phyloP scores from a whole-genome alignment of 345 rosid species.

The Cochlearia excelsa region DNA sequence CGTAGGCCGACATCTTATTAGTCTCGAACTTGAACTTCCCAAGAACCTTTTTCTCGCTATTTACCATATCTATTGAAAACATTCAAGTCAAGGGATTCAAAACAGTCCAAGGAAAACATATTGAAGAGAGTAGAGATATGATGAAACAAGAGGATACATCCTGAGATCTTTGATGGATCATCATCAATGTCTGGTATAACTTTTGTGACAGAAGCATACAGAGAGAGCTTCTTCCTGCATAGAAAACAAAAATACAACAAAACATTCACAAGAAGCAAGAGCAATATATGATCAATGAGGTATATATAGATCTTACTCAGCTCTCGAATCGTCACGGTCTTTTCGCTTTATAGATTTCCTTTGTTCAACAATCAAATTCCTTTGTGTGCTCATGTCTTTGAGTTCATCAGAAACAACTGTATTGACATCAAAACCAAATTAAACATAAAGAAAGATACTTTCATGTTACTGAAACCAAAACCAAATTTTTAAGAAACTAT shows the following conservation, averaged over 20 bases:
- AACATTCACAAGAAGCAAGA: neutral
- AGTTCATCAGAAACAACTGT: conserved; percentile 53
- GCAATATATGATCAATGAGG: conserved; percentile 26
- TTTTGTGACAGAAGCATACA: conserved; percentile 82
- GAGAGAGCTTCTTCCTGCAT: conserved; percentile 78
- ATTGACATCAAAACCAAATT: conserved; percentile 20
- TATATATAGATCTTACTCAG: conserved; percentile 56
- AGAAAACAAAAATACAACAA: conserved; percentile 27
- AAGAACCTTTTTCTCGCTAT: conserved; percentile 52
- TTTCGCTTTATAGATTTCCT: conserved; percentile 46
- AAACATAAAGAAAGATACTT: neutral
- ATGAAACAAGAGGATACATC: conserved; percentile 65
- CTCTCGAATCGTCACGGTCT: conserved; percentile 48
- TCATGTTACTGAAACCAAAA: neutral
- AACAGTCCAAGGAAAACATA: neutral
- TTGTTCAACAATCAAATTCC: conserved; percentile 49
- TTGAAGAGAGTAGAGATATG: neutral
- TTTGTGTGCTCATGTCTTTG: conserved; percentile 47
- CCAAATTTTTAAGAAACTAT: neutral
- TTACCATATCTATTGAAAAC: conserved; percentile 55
- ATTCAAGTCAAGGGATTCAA: conserved; percentile 42
- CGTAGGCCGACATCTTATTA: conserved; percentile 41
- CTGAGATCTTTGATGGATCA: conserved; percentile 56
- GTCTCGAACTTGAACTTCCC: conserved; percentile 60
- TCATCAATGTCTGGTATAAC: conserved; percentile 60